A percentile compares a stretch with the other conserved stretches of the same genome.
Conservation (phyloP, 2,329 filamentous ascomycete species). For the Claviceps cyperi region DNA sequence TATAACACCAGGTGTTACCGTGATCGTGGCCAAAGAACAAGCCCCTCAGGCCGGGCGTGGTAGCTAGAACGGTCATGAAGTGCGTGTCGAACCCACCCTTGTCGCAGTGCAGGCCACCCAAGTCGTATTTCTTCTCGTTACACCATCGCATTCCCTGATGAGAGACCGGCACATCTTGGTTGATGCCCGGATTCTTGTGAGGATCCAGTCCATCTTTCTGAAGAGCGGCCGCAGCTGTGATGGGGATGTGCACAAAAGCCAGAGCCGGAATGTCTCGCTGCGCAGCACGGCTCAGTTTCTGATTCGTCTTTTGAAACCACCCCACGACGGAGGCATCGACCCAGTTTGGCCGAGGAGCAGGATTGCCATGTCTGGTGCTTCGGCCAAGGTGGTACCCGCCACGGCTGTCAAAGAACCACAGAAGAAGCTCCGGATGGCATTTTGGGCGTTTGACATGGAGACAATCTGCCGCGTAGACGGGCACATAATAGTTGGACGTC, state of each 20-base stretch:
- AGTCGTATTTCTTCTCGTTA: not conserved
- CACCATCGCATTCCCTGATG: constrained; percentile 31
- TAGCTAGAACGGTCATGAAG: constrained; percentile 48
- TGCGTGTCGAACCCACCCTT: constrained; percentile 37
- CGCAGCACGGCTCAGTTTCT: constrained; percentile 15
- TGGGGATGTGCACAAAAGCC: constrained; percentile 34
- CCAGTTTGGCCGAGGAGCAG: constrained; percentile 26
- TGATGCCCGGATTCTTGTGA: constrained; percentile 27
- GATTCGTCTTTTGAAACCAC: constrained; percentile 27
- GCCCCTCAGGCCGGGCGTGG: constrained; percentile 38
- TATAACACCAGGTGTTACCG: constrained; percentile 42
- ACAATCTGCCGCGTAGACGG: constrained; percentile 26
- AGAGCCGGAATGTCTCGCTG: constrained; percentile 27
- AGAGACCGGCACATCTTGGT: constrained; percentile 26
- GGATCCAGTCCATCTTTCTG: constrained; percentile 21
- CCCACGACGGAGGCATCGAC: constrained; percentile 27
- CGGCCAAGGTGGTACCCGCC: constrained; percentile 39
- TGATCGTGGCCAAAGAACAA: constrained; percentile 55
- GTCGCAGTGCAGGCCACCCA: constrained; percentile 18
- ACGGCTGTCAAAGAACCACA: constrained; percentile 61
- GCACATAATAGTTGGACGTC: constrained; percentile 32
- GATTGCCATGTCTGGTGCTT: constrained; percentile 13
- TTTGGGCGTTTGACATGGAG: constrained; percentile 2
- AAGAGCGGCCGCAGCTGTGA: constrained; percentile 22
- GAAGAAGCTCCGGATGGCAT: constrained; percentile 26